Evolutionary conservation across 345 rosid genomes (phyloP).

Genomic region (Populus pruinosa): DNA sequence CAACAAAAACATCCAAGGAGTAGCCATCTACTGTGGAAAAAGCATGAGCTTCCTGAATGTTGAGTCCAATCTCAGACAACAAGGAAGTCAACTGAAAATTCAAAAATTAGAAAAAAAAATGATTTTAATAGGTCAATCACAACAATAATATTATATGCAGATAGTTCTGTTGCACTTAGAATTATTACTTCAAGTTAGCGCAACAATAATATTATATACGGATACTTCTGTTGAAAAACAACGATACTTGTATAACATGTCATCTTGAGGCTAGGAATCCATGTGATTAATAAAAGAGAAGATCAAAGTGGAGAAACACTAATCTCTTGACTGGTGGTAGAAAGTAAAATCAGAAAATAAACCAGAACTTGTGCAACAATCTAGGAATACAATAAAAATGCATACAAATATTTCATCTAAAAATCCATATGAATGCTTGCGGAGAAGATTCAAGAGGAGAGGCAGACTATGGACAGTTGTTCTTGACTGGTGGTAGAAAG

Average conservation of each 20-base stretch:
- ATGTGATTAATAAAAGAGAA: not conserved
- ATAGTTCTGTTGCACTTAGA: not conserved
- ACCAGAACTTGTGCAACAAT: not conserved
- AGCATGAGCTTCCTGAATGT: constrained; percentile 76
- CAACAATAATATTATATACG: not conserved
- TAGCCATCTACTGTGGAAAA: constrained; percentile 67
- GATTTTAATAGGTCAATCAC: not conserved
- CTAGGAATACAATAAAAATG: not conserved
- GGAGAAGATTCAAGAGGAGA: not conserved
- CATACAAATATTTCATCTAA: not conserved
- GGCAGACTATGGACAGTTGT: not conserved
- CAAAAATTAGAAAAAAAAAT: constrained; percentile 1
- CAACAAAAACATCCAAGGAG: constrained; percentile 73
- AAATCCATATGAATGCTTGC: not conserved
- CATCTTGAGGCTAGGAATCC: not conserved
- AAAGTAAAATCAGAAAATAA: not conserved
- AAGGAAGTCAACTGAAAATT: constrained; percentile 59
- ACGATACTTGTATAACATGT: not conserved
- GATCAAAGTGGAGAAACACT: not conserved
- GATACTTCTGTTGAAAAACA: not conserved
- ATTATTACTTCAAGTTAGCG: not conserved
- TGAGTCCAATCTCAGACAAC: constrained; percentile 58
- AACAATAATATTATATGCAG: not conserved
- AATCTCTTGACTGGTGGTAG: not conserved
- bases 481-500: not conserved